A percentile compares a stretch with the other conserved stretches of the same genome.
Conservation (phyloP, 1,139 yeast species). For the Geotrichum europaeum region DNA sequence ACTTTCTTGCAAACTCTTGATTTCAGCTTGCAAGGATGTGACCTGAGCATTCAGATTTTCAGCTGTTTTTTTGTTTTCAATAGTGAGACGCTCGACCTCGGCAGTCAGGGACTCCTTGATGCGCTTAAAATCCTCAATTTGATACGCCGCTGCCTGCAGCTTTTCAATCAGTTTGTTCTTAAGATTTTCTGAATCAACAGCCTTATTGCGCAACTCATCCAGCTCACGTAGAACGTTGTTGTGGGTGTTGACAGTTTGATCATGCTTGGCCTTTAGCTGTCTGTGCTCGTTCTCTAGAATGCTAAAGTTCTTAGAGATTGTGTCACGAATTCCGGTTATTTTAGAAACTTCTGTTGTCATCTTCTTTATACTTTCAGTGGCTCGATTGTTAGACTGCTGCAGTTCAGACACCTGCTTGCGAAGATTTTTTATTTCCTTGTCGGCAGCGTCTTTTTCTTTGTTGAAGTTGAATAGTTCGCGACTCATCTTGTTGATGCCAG, state of each 20-base stretch:
- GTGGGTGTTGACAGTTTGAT: slow-evolving; percentile 6
- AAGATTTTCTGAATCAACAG: slow-evolving; percentile 26
- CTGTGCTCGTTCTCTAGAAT: slow-evolving; percentile 16
- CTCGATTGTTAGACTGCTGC: slow-evolving; percentile 19
- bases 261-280: slow-evolving; percentile 10
- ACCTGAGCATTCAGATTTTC: slow-evolving; percentile 17
- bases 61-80: slow-evolving; percentile 15
- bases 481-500: slow-evolving; percentile 86
- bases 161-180: slow-evolving; percentile 31
- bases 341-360: slow-evolving; percentile 20
- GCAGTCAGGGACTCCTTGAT: slow-evolving; percentile 19
- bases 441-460: slow-evolving; percentile 52
- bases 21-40: slow-evolving; percentile 24
- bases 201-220: slow-evolving; percentile 22
- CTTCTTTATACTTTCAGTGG: slow-evolving; percentile 16
- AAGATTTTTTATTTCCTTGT: slow-evolving; percentile 38
- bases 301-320: slow-evolving; percentile 14
- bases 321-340: slow-evolving; percentile 15
- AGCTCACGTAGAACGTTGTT: slow-evolving; percentile 20
- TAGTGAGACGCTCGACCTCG: slow-evolving; percentile 22
- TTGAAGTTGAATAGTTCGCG: slow-evolving; percentile 67
- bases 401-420: slow-evolving; percentile 25
- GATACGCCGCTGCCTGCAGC: slow-evolving; percentile 30
- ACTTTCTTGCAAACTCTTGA: slow-evolving; percentile 23
- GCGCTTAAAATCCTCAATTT: slow-evolving; percentile 25